Evolutionary conservation across 129 eudicot species (phyloP).

Genomic region (Sambucus nigra): DNA sequence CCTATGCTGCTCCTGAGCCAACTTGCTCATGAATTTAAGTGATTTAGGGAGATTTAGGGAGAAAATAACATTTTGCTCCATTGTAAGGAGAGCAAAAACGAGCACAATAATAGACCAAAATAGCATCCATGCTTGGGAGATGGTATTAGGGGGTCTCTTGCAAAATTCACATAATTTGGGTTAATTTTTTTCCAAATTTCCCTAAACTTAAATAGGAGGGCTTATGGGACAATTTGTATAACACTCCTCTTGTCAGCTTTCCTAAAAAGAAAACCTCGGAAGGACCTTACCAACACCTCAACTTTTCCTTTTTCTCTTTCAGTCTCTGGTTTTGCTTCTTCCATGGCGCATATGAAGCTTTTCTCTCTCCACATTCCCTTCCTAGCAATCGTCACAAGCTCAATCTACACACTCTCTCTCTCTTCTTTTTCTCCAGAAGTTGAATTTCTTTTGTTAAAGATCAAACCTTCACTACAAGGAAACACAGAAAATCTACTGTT

Average conservation of each 20-base stretch:
- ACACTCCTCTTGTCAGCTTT: constrained; percentile 28
- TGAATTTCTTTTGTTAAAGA: constrained; percentile 39
- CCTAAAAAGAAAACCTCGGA: constrained; percentile 36
- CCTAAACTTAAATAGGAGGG: no score
- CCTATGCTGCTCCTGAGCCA: no score
- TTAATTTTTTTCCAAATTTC: no score
- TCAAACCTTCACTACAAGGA: constrained; percentile 72
- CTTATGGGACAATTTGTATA: no score
- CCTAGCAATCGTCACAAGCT: constrained; percentile 11
- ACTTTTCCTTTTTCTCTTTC: constrained; percentile 2
- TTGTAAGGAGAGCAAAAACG: no score
- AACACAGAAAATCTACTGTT: constrained; percentile 36
- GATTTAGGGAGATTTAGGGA: no score
- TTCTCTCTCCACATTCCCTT: constrained; percentile 24
- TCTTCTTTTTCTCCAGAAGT: constrained; percentile 38
- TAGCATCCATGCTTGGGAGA: no score
- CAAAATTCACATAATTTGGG: no score
- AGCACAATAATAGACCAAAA: no score
- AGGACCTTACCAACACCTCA: constrained; percentile 12
- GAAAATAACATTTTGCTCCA: no score
- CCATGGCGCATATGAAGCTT: constrained; percentile 32
- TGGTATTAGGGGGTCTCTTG: no score
- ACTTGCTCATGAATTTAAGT: no score
- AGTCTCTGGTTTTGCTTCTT: constrained; percentile 5
- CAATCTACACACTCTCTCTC: not conserved